phyloP scores from a whole-genome alignment of 176 grass and related monocot species.

The Eragrostis nindensis region DNA sequence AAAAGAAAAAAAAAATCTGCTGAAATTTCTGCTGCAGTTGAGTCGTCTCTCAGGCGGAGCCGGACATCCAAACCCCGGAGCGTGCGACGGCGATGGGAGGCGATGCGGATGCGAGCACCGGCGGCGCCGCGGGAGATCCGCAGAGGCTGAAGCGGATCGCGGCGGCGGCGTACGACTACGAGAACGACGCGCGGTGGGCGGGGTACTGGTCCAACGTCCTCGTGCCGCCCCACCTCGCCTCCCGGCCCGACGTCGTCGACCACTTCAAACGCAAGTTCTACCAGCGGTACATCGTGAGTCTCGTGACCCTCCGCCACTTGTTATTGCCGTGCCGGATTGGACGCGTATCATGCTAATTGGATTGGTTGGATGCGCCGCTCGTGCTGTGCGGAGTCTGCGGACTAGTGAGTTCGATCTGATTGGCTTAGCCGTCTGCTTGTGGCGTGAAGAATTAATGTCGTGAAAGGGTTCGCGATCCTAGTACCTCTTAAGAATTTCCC shows the following conservation, averaged over 20 bases:
- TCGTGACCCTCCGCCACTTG: background rate
- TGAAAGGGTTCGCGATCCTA: background rate
- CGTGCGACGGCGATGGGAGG: slow-evolving; percentile 40
- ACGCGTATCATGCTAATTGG: background rate
- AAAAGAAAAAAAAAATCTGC: slow-evolving; percentile 9
- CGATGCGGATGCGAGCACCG: slow-evolving; percentile 48
- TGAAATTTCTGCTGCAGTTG: slow-evolving; percentile 17
- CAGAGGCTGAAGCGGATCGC: slow-evolving; percentile 76
- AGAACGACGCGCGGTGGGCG: slow-evolving; percentile 84
- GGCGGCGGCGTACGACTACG: slow-evolving; percentile 91
- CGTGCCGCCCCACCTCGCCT: slow-evolving; percentile 75
- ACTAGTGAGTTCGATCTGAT: slow-evolving; percentile 20
- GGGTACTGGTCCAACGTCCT: slow-evolving; percentile 96
- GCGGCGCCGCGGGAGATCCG: slow-evolving; percentile 53
- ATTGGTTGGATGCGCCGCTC: background rate
- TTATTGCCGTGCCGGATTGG: background rate
- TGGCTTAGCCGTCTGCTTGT: background rate
- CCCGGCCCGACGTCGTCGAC: slow-evolving; percentile 77
- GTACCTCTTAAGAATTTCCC: slow-evolving; percentile 3
- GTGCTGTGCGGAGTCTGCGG: background rate
- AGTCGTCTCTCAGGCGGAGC: background rate
- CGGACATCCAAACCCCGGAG: background rate
- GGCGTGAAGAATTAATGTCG: background rate
- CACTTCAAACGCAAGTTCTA: slow-evolving; percentile 99
- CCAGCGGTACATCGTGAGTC: slow-evolving; percentile 73